A percentile compares a stretch with the other conserved stretches of the same genome.
phyloP scores from a whole-genome alignment of 805 yeast genomes.

The Wickerhamomyces chaumierensis region DNA sequence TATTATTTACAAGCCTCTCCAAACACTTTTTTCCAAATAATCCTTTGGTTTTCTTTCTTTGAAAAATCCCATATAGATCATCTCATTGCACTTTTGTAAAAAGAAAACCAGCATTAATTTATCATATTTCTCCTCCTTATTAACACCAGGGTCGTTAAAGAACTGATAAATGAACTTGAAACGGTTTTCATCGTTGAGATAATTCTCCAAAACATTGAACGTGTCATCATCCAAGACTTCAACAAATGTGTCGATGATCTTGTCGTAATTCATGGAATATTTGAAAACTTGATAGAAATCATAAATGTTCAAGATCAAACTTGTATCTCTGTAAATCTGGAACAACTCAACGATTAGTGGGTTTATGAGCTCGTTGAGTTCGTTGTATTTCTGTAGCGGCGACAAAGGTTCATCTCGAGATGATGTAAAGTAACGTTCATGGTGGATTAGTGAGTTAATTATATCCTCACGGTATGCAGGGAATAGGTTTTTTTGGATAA shows the following conservation, averaged over 20 bases:
- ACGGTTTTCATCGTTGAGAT: conserved; percentile 16
- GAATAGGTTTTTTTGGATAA: conserved; percentile 26
- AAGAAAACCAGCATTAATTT: conserved; percentile 60
- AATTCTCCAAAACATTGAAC: conserved; percentile 9
- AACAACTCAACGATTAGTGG: conserved; percentile 52
- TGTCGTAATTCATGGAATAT: conserved; percentile 29
- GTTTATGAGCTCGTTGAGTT: conserved; percentile 27
- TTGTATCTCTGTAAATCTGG: conserved; percentile 70
- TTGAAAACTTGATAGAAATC: conserved; percentile 58
- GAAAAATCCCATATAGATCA: conserved; percentile 57
- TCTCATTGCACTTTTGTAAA: conserved; percentile 60
- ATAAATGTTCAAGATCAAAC: conserved; percentile 50
- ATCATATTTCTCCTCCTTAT: conserved; percentile 42
- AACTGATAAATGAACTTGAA: conserved; percentile 17
- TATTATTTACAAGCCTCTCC: conserved; percentile 49
- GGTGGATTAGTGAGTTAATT: conserved; percentile 30
- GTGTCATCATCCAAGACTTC: conserved; percentile 11
- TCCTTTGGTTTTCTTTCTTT: conserved; percentile 51
- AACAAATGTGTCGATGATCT: conserved; percentile 17
- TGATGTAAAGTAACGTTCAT: conserved; percentile 20
- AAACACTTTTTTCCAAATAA: conserved; percentile 53
- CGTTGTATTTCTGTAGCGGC: conserved; percentile 5
- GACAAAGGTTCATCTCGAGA: conserved; percentile 1
- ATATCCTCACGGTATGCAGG: conserved; percentile 32
- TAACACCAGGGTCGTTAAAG: conserved; percentile 18